Percentiles rank a stretch among this genome's conserved stretches.
Evolutionary conservation across 257 asterid species (phyloP).

Genomic region (Petunia axillaris): DNA sequence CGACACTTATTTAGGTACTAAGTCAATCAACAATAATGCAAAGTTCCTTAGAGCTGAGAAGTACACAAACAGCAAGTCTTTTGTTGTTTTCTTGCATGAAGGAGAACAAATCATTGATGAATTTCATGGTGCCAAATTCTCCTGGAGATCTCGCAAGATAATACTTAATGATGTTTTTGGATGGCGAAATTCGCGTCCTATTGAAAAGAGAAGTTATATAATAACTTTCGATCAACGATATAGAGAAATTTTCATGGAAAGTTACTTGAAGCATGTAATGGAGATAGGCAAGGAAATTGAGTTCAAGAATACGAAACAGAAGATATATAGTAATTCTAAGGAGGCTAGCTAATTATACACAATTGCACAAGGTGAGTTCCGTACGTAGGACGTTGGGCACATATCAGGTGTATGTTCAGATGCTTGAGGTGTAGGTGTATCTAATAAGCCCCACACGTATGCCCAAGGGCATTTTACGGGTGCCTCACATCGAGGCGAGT

Average conservation of each 20-base stretch:
- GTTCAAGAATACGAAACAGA: constrained; percentile 16
- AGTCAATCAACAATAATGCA: not conserved
- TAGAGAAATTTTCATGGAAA: not conserved
- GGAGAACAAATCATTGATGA: constrained; percentile 19
- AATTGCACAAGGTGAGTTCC: too few relatives aligned
- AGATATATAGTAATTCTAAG: not conserved
- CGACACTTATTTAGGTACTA: not conserved
- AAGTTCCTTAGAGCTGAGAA: constrained; percentile 19
- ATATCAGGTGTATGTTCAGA: too few relatives aligned
- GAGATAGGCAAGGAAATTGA: not conserved
- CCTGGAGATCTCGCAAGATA: not conserved
- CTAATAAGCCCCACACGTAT: too few relatives aligned
- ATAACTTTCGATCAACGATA: not conserved
- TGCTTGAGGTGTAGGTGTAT: too few relatives aligned
- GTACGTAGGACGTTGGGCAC: too few relatives aligned
- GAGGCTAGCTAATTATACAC: too few relatives aligned
- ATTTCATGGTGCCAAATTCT: not conserved
- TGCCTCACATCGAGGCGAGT: too few relatives aligned
- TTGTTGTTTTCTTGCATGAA: not conserved
- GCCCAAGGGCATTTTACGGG: too few relatives aligned
- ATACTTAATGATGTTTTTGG: not conserved
- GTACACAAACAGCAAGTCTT: not conserved
- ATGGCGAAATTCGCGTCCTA: not conserved
- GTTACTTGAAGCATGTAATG: constrained; percentile 6
- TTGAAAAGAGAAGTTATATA: not conserved